Base-by-base conservation (phyloP, 352 stramenopile species). In the Phytophthora sp. region DNA sequence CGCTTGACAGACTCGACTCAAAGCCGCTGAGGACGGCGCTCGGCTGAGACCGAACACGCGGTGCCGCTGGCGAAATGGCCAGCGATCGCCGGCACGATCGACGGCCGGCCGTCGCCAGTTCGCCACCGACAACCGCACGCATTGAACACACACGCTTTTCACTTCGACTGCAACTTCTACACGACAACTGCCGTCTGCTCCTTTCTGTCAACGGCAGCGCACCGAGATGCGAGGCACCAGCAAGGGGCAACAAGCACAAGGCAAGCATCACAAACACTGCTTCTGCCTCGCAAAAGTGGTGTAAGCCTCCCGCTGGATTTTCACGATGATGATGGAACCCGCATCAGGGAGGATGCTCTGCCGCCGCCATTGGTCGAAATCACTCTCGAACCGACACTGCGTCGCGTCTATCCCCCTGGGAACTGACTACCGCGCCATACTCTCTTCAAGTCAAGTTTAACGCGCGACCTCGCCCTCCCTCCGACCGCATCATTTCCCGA, bases 401-500 rank as follows among this genome's bases (percentile, higher is more conserved):
- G 30, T 12, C 37, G 30, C 10, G 43, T 42, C 32, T 64, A 42
- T 72, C 46, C 12, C 0, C 7, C 4, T 27, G 34, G 7, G 61
- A 68, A 63, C 56, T 63, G 56, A 72, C 63, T 72, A 54, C 38
- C 37, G 58, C 13, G 0, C 4, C 42, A 54, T 66, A 66, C 28
- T 62, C 6, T 61, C 34, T 11, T 5, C 31, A 18, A 70, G 62
- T 70, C 32, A 53, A 49, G 17, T 58, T 13, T n/a, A 50, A 4
- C 7, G 30, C 44, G 41, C 3, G 20, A 21, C 15, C 34, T 12
- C 43, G 44, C 15, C 34, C 7, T 9, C 21, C 17, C 15, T 43
- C 4, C 28, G 5, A 0, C 43, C 4, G 13, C 28, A 28, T 74
- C 72, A 80, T 66, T 77, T 62, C 41, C 45, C 8, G 5, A 12